Percentiles rank a stretch among this genome's conserved stretches.
Conservation (phyloP, 139 green algal species). For the Coelastrella sp. region DNA sequence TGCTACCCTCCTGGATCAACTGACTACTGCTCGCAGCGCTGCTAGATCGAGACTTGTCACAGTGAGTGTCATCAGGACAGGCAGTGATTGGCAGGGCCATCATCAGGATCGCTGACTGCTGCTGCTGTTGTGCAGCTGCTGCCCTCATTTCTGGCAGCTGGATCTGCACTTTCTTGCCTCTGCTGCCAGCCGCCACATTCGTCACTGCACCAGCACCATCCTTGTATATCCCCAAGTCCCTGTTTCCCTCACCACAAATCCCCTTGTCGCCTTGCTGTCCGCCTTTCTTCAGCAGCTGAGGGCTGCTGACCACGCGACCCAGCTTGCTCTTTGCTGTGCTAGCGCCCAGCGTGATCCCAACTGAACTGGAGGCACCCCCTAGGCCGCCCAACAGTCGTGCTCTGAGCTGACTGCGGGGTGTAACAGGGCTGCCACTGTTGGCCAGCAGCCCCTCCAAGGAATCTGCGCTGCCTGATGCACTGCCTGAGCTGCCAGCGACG, state of each 20-base stretch:
- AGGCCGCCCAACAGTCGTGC: neutral
- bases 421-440: neutral
- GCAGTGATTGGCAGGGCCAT: neutral
- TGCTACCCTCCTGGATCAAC: neutral
- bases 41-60: neutral
- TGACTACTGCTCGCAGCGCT: constrained; percentile 9
- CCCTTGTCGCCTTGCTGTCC: neutral
- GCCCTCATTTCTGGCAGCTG: neutral
- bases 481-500: neutral
- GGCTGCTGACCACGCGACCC: neutral
- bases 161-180: neutral
- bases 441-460: neutral
- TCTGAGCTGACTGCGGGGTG: neutral
- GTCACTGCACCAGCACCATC: neutral
- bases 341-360: no score
- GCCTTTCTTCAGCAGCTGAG: neutral
- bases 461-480: neutral
- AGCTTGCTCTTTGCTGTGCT: neutral
- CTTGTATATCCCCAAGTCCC: neutral
- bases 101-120: neutral
- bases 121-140: neutral
- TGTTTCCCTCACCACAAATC: neutral
- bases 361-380: neutral
- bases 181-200: neutral
- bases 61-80: neutral